Evolutionary conservation across 805 yeast genomes (phyloP).

Genomic region (Pachysolen tannophilus): DNA sequence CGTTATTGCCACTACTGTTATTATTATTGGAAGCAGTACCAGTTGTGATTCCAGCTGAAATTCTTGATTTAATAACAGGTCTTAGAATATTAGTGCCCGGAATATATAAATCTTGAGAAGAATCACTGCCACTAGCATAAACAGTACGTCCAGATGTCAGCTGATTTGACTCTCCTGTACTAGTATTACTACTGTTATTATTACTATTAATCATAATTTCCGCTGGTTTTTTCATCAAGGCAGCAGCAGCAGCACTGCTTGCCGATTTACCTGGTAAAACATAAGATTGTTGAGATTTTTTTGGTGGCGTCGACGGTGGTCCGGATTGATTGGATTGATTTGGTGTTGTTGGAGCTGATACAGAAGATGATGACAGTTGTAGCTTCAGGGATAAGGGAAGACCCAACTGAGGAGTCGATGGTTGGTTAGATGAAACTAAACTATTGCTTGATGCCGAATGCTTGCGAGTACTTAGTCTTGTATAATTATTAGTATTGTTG

Average conservation of each 20-base stretch:
- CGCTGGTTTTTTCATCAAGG: conserved; percentile 9
- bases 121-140: background rate
- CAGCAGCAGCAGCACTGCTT: conserved; percentile 16
- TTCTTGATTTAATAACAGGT: conserved; percentile 35
- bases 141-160: no score
- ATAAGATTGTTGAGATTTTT: background rate
- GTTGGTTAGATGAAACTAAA: background rate
- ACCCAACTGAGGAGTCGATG: background rate
- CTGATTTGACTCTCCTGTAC: background rate
- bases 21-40: background rate
- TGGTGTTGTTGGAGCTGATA: background rate
- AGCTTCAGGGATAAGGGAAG: no score
- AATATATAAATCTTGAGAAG: conserved; percentile 18
- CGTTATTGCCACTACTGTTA: conserved; percentile 1
- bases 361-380: background rate
- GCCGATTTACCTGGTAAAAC: conserved; percentile 1
- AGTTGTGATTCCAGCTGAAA: conserved; percentile 7
- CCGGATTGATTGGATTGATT: conserved; percentile 1
- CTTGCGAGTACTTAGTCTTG: conserved; percentile 8
- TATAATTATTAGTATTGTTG: background rate
- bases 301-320: conserved; percentile 4
- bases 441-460: conserved; percentile 2
- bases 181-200: conserved; percentile 1
- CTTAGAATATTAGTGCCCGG: conserved; percentile 55
- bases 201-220: conserved; percentile 5